Percentiles rank a stretch among this genome's conserved stretches.
These are phyloP conservation scores for Astrothelium subdiscretum DNA, from an alignment of 495 filamentous ascomycete species.

Conservation along the genomic window DNA sequence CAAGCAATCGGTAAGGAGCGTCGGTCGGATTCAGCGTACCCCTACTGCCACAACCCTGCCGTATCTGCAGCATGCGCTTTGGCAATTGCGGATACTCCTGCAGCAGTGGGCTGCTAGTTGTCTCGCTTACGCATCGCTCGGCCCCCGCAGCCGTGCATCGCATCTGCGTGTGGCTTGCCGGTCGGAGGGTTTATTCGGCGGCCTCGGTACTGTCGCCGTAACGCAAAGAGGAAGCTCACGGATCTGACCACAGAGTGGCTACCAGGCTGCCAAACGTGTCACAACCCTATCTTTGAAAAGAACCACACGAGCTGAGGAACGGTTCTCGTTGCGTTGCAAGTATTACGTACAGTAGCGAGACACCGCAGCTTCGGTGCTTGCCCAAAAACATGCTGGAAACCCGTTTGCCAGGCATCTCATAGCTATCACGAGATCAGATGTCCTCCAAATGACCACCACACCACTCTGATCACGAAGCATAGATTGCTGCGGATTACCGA, in stretches of 20 bases:
- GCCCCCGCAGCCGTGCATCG: constrained; percentile 1
- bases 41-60: no score
- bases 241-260: not conserved
- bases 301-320: not conserved
- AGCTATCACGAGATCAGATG: not conserved
- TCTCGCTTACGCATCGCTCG: constrained; percentile 1
- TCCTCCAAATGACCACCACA: not conserved
- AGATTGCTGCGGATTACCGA: not conserved
- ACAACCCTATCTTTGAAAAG: not conserved
- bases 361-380: not conserved
- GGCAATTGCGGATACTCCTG: constrained; percentile 2
- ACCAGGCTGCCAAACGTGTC: not conserved
- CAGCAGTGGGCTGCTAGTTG: not conserved
- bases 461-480: not conserved
- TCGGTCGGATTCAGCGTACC: no score
- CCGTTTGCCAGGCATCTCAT: no score
- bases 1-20: not conserved
- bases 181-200: not conserved
- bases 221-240: constrained; percentile 1
- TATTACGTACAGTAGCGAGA: not conserved
- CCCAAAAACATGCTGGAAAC: not conserved
- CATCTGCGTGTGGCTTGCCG: not conserved
- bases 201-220: not conserved
- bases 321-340: not conserved
- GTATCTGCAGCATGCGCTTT: not conserved